Percentiles rank a stretch among this genome's conserved stretches.
phyloP scores from a whole-genome alignment of 176 grass and related monocot species.

The Avena sativa region DNA sequence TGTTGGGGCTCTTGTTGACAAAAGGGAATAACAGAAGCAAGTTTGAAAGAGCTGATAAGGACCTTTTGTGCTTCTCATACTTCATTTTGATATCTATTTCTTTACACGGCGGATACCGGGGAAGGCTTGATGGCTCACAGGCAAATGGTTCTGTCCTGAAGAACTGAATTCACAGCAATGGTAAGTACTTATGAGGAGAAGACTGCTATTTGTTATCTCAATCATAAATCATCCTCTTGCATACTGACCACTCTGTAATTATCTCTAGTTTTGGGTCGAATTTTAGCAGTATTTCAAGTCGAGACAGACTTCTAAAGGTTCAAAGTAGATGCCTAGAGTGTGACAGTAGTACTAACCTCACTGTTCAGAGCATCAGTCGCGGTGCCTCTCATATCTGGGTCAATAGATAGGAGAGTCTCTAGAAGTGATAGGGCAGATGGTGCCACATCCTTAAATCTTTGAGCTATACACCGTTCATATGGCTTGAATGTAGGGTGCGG shows the following conservation, averaged over 20 bases:
- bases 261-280: not conserved
- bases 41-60: not conserved
- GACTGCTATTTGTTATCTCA: not conserved
- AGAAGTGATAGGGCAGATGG: slow-evolving; percentile 74
- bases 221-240: not conserved
- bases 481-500: slow-evolving; percentile 63
- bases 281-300: not conserved
- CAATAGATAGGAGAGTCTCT: slow-evolving; percentile 82
- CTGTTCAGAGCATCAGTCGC: slow-evolving; percentile 90
- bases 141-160: slow-evolving; percentile 93
- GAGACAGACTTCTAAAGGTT: not conserved
- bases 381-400: slow-evolving; percentile 81
- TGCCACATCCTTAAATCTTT: slow-evolving; percentile 73
- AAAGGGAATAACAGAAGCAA: slow-evolving; percentile 26
- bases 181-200: slow-evolving; percentile 41
- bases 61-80: slow-evolving; percentile 79
- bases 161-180: slow-evolving; percentile 64
- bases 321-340: slow-evolving; percentile 14
- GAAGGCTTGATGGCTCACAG: slow-evolving; percentile 88
- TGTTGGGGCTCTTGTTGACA: slow-evolving; percentile 4
- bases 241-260: not conserved
- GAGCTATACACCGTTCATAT: slow-evolving; percentile 69
- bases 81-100: slow-evolving; percentile 83
- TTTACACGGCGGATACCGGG: slow-evolving; percentile 85
- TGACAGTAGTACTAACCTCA: slow-evolving; percentile 65